A percentile compares a stretch with the other conserved stretches of the same genome.
phyloP scores from a whole-genome alignment of 2,329 filamentous ascomycete genomes.

The Cercospora sesami region DNA sequence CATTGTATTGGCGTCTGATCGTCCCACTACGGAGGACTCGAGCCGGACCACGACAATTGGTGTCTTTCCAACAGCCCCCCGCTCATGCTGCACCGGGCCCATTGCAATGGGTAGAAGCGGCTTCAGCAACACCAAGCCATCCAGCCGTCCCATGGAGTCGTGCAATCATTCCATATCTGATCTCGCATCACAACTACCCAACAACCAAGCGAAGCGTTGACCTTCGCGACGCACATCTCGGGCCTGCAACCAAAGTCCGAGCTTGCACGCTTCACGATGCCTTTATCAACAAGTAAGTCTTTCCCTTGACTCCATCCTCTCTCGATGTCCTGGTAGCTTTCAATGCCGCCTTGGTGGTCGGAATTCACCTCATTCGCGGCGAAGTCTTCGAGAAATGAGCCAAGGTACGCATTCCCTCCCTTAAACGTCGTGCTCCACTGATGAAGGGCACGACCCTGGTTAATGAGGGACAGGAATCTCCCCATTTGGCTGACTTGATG shows the following conservation, averaged over 20 bases:
- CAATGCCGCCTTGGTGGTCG: neutral
- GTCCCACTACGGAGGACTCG: neutral
- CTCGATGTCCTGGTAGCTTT: neutral
- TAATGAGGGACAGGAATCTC: neutral
- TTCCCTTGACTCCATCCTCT: neutral
- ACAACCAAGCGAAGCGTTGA: neutral
- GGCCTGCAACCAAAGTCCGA: neutral
- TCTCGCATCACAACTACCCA: neutral
- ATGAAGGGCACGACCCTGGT: neutral
- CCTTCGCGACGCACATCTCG: neutral
- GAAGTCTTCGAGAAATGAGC: neutral
- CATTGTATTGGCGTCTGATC: neutral
- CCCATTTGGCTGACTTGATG: neutral
- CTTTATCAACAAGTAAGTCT: neutral
- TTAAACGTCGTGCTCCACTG: neutral
- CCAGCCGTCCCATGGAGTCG: neutral
- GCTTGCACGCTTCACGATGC: neutral
- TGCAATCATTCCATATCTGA: neutral
- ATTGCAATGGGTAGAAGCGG: neutral
- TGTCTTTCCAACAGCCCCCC: neutral
- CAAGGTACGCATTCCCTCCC: neutral
- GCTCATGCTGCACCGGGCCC: neutral
- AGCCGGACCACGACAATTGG: neutral
- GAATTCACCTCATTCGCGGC: rapidly evolving
- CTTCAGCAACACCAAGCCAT: neutral